phyloP scores from a whole-genome alignment of 305 asterid genomes.

The Fraxinus angustifolia region DNA sequence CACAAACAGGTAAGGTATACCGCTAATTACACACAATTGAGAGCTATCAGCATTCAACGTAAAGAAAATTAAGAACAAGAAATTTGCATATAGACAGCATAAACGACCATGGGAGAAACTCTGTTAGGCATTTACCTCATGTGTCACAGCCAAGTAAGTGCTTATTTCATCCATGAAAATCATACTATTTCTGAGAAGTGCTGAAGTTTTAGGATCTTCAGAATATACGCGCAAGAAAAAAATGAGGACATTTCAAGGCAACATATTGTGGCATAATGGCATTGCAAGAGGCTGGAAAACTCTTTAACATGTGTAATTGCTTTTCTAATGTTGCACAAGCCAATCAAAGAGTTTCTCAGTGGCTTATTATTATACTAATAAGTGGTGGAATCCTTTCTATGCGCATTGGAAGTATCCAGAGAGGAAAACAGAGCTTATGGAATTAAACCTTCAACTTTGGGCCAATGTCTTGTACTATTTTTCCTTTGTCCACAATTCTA shows the following conservation, averaged over 20 bases:
- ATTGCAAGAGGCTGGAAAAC: neutral
- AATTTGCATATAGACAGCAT: neutral
- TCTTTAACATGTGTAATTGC: neutral
- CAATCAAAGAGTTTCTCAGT: neutral
- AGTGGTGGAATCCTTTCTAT: neutral
- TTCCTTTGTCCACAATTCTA: neutral
- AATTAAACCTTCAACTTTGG: neutral
- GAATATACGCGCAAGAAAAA: neutral
- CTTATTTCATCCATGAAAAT: neutral
- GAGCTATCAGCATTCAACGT: neutral
- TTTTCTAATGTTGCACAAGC: neutral
- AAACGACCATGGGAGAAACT: neutral
- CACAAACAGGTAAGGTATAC: neutral
- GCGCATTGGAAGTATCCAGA: neutral
- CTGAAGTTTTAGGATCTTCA: neutral
- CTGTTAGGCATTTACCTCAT: neutral
- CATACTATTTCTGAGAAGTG: neutral
- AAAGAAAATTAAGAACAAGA: neutral
- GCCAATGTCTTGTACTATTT: neutral
- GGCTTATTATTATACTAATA: neutral
- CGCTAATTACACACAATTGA: neutral
- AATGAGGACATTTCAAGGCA: neutral
- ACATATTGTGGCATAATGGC: neutral
- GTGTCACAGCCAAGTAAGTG: neutral
- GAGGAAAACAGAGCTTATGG: neutral